Evolutionary conservation across 2,329 filamentous ascomycete species (phyloP).

Genomic region (Didymella segeticola): DNA sequence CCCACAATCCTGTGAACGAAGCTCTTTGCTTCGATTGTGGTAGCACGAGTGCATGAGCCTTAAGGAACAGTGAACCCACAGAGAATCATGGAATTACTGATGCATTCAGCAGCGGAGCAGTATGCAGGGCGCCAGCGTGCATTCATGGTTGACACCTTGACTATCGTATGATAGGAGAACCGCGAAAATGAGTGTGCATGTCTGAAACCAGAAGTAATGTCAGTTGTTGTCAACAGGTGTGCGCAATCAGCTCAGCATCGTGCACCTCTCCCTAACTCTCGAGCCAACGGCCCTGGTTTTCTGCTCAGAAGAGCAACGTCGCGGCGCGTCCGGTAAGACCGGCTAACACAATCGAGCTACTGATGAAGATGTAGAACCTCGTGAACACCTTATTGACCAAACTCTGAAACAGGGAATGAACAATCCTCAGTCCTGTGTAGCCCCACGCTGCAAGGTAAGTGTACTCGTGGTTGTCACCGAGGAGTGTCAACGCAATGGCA

Average conservation of each 20-base stretch:
- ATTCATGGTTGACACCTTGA: background rate
- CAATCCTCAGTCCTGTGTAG: conserved; percentile 15
- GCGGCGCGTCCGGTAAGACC: conserved; percentile 15
- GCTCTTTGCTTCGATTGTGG: no score
- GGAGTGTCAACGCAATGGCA: conserved; percentile 9
- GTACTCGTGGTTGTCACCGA: conserved; percentile 16
- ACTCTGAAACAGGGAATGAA: conserved; percentile 17
- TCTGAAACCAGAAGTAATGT: background rate
- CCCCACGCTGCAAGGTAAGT: conserved; percentile 17
- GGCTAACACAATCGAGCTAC: conserved; percentile 10
- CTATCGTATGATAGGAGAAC: background rate
- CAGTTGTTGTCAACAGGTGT: background rate
- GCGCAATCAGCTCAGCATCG: background rate
- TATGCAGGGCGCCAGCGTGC: no score
- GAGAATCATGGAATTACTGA: no score
- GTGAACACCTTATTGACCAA: conserved; percentile 13
- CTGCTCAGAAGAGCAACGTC: conserved; percentile 5
- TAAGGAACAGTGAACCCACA: no score
- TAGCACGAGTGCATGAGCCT: no score
- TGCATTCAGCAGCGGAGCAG: no score
- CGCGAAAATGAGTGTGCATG: background rate
- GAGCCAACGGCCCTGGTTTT: background rate
- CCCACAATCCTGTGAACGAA: no score
- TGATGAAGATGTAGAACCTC: conserved; percentile 16
- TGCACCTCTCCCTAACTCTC: background rate